Conservation (phyloP, 2,329 filamentous ascomycete genomes). For the Fusarium piperis region DNA sequence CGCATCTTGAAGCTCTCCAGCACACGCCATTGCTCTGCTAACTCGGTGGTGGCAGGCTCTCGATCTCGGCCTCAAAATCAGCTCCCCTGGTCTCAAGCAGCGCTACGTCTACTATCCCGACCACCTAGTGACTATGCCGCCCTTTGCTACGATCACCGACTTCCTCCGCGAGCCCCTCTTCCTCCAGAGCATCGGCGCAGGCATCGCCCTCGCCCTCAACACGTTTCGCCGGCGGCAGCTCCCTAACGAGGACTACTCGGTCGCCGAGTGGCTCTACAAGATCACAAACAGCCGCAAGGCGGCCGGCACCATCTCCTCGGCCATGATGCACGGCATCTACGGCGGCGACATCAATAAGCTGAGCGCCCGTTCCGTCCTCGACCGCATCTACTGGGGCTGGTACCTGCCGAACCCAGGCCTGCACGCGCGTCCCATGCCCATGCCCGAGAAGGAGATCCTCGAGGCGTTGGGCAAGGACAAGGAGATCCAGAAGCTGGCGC, state of each 20-base stretch:
- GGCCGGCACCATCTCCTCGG: constrained; percentile 79
- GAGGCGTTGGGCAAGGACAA: constrained; percentile 41
- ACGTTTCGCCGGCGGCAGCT: constrained; percentile 28
- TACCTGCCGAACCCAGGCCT: constrained; percentile 43
- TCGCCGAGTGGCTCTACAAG: constrained; percentile 49
- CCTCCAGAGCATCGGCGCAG: constrained; percentile 43
- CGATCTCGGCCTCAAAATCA: constrained; percentile 54
- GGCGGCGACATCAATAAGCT: constrained; percentile 87
- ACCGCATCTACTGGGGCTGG: constrained; percentile 45
- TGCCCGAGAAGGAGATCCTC: constrained; percentile 44
- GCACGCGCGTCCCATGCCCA: constrained; percentile 55
- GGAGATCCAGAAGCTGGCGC: constrained; percentile 45
- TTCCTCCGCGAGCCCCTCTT: constrained; percentile 48
- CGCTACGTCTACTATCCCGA: constrained; percentile 92
- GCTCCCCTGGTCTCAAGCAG: constrained; percentile 56
- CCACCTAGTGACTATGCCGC: constrained; percentile 59
- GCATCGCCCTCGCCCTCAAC: constrained; percentile 40
- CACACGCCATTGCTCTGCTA: constrained; percentile 21
- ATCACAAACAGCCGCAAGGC: constrained; percentile 50
- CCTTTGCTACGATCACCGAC: constrained; percentile 38
- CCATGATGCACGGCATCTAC: constrained; percentile 86
- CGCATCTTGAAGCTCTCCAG: not conserved
- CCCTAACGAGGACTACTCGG: constrained; percentile 46
- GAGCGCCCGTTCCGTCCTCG: constrained; percentile 71
- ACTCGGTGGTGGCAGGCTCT: constrained; percentile 43